A percentile compares a stretch with the other conserved stretches of the same genome.
Evolutionary conservation across 768 basidiomycete species (phyloP).

Genomic region (Phlegmacium glaucopus): DNA sequence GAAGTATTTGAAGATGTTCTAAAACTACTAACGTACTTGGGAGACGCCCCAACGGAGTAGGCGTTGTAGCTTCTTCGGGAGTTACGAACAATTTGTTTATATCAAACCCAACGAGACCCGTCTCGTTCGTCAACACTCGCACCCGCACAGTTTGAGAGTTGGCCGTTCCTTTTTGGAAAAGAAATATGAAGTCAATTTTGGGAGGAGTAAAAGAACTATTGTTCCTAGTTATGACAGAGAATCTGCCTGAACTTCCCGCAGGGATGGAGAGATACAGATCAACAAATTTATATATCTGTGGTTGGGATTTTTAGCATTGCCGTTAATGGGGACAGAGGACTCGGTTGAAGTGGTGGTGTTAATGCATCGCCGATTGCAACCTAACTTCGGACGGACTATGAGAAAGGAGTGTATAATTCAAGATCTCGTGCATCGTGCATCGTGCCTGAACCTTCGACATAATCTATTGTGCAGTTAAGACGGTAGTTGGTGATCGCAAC

Average conservation of each 20-base stretch:
- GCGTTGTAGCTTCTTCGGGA: constrained; percentile 19
- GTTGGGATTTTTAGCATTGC: constrained; percentile 13
- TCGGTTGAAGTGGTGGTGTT: constrained; percentile 25
- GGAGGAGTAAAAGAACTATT: constrained; percentile 32
- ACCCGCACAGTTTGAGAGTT: constrained; percentile 16
- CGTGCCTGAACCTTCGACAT: constrained; percentile 36
- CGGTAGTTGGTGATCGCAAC: neutral
- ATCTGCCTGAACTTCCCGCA: constrained; percentile 19
- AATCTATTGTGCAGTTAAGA: constrained; percentile 22
- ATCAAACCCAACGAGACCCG: constrained; percentile 31
- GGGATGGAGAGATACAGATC: constrained; percentile 28
- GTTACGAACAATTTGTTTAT: constrained; percentile 30
- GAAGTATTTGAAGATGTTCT: no score
- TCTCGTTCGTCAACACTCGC: constrained; percentile 36
- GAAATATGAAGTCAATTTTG: constrained; percentile 31
- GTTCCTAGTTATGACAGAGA: constrained; percentile 29
- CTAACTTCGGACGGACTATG: constrained; percentile 31
- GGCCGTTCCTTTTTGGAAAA: constrained; percentile 11
- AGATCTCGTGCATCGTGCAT: constrained; percentile 39
- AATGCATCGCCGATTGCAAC: constrained; percentile 38
- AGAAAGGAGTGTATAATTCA: constrained; percentile 39
- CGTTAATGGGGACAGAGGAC: neutral
- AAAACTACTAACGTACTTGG: constrained; percentile 9
- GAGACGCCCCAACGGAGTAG: constrained; percentile 26
- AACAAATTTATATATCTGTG: constrained; percentile 23